These are phyloP conservation scores for Haematococcus sp. DNA, from an alignment of 139 green algal genomes.

Conservation along the genomic window DNA sequence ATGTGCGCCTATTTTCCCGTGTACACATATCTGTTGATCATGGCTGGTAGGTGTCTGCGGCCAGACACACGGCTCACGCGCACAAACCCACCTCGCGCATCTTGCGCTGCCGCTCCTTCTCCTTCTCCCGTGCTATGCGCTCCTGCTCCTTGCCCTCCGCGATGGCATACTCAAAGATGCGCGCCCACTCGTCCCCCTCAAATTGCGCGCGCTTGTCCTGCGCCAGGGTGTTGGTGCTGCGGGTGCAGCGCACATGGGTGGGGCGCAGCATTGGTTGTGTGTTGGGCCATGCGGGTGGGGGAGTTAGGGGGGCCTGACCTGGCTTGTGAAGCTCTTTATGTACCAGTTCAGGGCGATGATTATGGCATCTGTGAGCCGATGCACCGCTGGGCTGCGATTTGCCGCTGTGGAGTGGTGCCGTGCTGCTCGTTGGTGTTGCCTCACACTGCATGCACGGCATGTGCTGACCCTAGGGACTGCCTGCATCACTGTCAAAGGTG, in stretches of 20 bases:
- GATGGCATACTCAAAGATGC: conserved; percentile 42
- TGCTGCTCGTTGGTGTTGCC: too few relatives aligned
- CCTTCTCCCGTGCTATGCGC: background rate
- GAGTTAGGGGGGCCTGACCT: background rate
- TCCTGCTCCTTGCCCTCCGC: conserved; percentile 18
- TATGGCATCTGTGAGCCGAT: too few relatives aligned
- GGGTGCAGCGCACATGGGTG: background rate
- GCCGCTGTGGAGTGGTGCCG: too few relatives aligned
- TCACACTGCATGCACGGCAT: too few relatives aligned
- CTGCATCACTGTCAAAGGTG: too few relatives aligned
- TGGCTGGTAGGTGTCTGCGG: too few relatives aligned
- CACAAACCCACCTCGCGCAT: too few relatives aligned
- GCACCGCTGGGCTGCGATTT: too few relatives aligned
- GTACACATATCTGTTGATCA: too few relatives aligned
- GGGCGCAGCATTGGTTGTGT: background rate
- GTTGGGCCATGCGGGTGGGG: background rate
- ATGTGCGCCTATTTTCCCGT: too few relatives aligned
- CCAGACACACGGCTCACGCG: too few relatives aligned
- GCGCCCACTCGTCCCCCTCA: conserved; percentile 46
- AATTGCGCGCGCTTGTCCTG: conserved; percentile 35
- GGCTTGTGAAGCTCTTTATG: background rate
- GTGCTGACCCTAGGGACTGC: too few relatives aligned
- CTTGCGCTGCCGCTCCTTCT: conserved; percentile 5
- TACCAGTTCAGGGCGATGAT: background rate
- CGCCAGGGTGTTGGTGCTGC: conserved; percentile 30